Evolutionary conservation across 352 stramenopile genomes (phyloP), one percentile per base, ranked within the genome.

Genomic region (Phytopythium helicoides): DNA sequence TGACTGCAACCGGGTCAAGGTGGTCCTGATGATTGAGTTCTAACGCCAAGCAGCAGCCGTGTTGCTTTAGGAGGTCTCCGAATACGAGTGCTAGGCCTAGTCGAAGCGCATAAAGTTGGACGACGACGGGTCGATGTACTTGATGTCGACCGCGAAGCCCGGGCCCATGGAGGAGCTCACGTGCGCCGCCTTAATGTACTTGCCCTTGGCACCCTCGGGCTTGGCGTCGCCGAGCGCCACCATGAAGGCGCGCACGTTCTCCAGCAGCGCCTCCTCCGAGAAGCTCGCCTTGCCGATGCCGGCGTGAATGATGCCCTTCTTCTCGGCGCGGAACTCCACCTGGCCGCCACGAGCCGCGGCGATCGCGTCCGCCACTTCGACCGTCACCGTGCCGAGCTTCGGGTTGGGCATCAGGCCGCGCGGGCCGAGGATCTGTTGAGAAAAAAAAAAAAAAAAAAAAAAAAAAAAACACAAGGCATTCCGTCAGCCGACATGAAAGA

Each of bases 401-500:
- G 93, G 86, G 74, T 99, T 99, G 35, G 97, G 97, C 96, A 99
- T 99, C 14, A 99, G 63, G 23, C 96, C 96, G 50, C 96, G 86
- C 22, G 97, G 97, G 59, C 96, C 97, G 23, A 99, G 82, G 33
- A 99, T 76, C 52, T 84, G 44, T 7, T 33, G 28, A 15, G 8
- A 12, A 44, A 38, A 51, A 15, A n/a, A n/a, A n/a, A n/a, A n/a
- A n/a, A n/a, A n/a, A n/a, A n/a, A n/a, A n/a, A n/a, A n/a, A n/a
- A n/a, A n/a, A n/a, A n/a, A n/a, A n/a, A n/a, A n/a, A n/a, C n/a
- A n/a, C n/a, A n/a, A n/a, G n/a, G n/a, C n/a, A n/a, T n/a, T n/a
- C n/a, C n/a, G n/a, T n/a, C n/a, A n/a, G n/a, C n/a, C n/a, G n/a
- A n/a, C n/a, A n/a, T n/a, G n/a, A n/a, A n/a, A n/a, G n/a, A n/a